Base-by-base conservation (phyloP, 1,284 basidiomycete genomes). In the Cutaneotrichosporon mucoides region DNA sequence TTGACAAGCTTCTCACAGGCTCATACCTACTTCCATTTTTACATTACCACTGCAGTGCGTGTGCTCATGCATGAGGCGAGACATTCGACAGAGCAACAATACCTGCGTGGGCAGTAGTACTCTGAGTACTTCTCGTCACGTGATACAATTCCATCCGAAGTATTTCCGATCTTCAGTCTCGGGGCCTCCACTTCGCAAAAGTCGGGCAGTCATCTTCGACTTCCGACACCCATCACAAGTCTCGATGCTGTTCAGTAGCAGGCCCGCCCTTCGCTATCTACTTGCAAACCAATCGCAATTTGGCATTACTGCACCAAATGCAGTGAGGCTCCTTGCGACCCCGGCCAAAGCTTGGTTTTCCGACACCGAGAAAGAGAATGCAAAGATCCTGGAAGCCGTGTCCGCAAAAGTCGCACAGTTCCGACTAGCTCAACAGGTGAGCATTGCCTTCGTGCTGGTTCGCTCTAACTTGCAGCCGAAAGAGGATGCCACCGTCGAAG, bases 401-500 rank as follows among this genome's bases (percentile, higher is more conserved):
- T 41, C 54, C 43, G 41, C 42, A 43, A 57, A 55, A 33, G 57
- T 60, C 0, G 57, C 51, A 40, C 43, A 55, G 46, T 55, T 55
- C 24, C 42, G 35, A 11, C 46, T 44, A 1, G 63, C 63, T 4
- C 56, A 56, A 35, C 38, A 38, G 11, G 56, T 61, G 40, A 47
- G 56, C 24, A 24, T 13, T 40, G 4, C 16, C 12, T 8, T 11
- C 12, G 24, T 24, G 24, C 24, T 24, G 24, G 24, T 24, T 24
- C 24, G 24, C 24, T 24, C n/a, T 56, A 33, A 55, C 33, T 10
- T 2, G 16, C 3, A 68, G 60, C 55, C 61, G 11, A 33, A 51
- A 11, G 46, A 56, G 9, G 62, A 57, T 2, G 58, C 61, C 3
- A 62, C 63, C 8, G 62, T 69, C 4, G 62, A 71, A 44, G 80